These are phyloP conservation scores for Eucalyptus pumila DNA, from an alignment of 345 rosid genomes.

Conservation along the genomic window DNA sequence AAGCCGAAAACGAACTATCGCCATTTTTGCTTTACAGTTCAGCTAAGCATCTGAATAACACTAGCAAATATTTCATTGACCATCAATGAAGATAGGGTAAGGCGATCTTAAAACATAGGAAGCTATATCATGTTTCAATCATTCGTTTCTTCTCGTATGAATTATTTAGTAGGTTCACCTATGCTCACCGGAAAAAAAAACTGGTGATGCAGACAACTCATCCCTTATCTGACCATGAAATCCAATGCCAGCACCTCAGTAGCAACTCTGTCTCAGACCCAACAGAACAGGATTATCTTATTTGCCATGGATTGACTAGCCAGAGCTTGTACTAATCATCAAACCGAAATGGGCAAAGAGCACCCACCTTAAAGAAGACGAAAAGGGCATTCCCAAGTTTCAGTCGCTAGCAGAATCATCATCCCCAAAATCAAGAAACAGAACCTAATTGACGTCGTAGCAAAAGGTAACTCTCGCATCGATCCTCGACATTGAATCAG, in stretches of 20 bases:
- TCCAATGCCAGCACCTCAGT: neutral
- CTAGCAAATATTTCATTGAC: neutral
- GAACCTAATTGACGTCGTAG: neutral
- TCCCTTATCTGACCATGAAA: neutral
- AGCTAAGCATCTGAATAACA: neutral
- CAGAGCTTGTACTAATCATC: neutral
- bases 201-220: neutral
- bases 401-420: neutral
- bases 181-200: neutral
- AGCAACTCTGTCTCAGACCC: neutral
- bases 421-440: neutral
- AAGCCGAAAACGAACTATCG: neutral
- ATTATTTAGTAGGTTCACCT: neutral
- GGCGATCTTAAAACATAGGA: neutral
- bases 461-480: neutral
- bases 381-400: neutral
- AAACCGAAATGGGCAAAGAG: neutral
- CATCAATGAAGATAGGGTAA: neutral
- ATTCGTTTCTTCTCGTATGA: neutral
- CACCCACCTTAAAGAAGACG: neutral
- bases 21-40: neutral
- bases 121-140: neutral
- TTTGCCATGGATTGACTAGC: neutral
- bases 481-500: neutral
- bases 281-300: neutral